Conservation (phyloP, 2,329 filamentous ascomycete species). For the Rhynchosporium secalis region DNA sequence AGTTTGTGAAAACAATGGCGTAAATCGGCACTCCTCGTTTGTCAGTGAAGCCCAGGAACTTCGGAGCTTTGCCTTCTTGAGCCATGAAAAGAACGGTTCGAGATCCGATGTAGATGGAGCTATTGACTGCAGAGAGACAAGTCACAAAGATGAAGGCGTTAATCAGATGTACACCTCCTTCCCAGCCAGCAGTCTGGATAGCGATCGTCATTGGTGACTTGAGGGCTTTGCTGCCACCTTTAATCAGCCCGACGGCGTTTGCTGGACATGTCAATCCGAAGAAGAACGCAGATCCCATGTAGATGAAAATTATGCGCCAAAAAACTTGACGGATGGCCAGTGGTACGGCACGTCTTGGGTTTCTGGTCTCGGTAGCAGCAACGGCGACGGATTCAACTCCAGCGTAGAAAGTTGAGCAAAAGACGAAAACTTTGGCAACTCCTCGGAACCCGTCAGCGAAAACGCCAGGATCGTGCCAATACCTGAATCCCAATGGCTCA, state of each 20-base stretch:
- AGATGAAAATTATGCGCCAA: constrained; percentile 87
- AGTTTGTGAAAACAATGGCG: constrained; percentile 67
- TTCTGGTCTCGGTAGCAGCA: constrained; percentile 54
- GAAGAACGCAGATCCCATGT: constrained; percentile 75
- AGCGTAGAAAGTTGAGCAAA: constrained; percentile 69
- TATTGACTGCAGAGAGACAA: constrained; percentile 71
- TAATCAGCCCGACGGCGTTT: constrained; percentile 63
- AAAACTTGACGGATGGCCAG: constrained; percentile 85
- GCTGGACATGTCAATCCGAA: constrained; percentile 73
- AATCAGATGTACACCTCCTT: constrained; percentile 72
- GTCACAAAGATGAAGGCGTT: constrained; percentile 77
- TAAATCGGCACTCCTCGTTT: constrained; percentile 59
- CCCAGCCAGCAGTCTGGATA: constrained; percentile 71
- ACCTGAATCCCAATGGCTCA: constrained; percentile 60
- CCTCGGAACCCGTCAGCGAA: constrained; percentile 69
- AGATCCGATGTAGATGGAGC: constrained; percentile 74
- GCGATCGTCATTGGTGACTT: constrained; percentile 74
- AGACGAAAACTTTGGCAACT: constrained; percentile 66
- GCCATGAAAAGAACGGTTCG: constrained; percentile 76
- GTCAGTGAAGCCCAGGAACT: constrained; percentile 67
- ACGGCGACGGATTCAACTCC: constrained; percentile 64
- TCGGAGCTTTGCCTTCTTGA: constrained; percentile 69
- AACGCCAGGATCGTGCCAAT: constrained; percentile 71
- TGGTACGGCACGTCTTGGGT: constrained; percentile 48
- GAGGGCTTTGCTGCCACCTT: constrained; percentile 61